These are phyloP conservation scores for Wickerhamomyces subpelliculosus DNA, from an alignment of 805 yeast genomes.

Conservation along the genomic window DNA sequence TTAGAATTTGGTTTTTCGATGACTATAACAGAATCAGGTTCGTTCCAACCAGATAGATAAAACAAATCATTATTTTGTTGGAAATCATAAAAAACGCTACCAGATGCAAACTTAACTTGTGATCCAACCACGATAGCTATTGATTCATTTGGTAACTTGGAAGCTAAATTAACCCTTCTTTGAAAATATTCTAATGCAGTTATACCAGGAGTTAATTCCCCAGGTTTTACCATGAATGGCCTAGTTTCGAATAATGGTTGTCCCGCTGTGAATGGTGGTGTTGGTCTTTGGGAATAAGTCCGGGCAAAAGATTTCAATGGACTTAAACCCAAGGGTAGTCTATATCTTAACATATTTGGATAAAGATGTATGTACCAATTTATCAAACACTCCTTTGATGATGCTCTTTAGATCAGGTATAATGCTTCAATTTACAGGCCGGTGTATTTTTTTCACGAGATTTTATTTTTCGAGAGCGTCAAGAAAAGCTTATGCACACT, in stretches of 20 bases:
- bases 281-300: conserved; percentile 9
- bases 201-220: conserved; percentile 86
- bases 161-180: conserved; percentile 57
- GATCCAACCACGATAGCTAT: conserved; percentile 72
- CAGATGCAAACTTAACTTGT: conserved; percentile 72
- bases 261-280: conserved; percentile 46
- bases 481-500: too few species aligned
- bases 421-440: too few species aligned
- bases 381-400: too few species aligned
- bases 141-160: conserved; percentile 51
- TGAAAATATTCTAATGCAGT: conserved; percentile 74
- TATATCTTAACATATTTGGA: neutral
- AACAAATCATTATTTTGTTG: conserved; percentile 87
- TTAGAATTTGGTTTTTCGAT: conserved; percentile 54
- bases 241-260: conserved; percentile 87
- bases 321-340: neutral
- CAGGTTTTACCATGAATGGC: conserved; percentile 64
- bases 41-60: conserved; percentile 89
- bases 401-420: too few species aligned
- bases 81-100: conserved; percentile 85
- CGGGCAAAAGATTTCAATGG: neutral
- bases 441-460: too few species aligned
- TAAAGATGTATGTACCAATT: too few species aligned
- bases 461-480: too few species aligned
- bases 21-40: conserved; percentile 70